phyloP scores from a whole-genome alignment of 345 rosid species.

The Lagerstroemia speciosa region DNA sequence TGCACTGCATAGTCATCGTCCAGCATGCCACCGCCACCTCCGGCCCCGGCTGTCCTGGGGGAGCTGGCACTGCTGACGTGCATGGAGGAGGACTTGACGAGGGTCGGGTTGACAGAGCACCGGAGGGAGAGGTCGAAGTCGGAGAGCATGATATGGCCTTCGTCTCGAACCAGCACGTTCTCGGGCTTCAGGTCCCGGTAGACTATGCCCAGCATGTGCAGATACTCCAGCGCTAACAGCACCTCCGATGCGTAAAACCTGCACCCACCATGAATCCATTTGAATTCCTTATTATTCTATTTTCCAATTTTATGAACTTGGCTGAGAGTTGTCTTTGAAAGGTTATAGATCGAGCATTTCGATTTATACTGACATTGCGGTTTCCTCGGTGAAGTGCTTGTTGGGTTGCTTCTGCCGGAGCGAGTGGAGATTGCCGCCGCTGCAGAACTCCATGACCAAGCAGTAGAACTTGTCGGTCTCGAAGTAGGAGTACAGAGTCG shows the following conservation, averaged over 20 bases:
- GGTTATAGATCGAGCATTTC: background rate
- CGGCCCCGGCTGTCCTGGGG: slow-evolving; percentile 14
- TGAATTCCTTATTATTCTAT: too few species aligned
- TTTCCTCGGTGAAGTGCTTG: slow-evolving; percentile 60
- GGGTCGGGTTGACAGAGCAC: slow-evolving; percentile 76
- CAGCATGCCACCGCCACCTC: slow-evolving; percentile 32
- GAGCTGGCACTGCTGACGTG: slow-evolving; percentile 18
- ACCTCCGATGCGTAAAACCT: slow-evolving; percentile 92
- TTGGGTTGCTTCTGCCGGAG: slow-evolving; percentile 65
- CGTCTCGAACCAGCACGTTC: slow-evolving; percentile 75
- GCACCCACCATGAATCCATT: background rate
- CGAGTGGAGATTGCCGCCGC: slow-evolving; percentile 75
- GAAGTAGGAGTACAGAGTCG: slow-evolving; percentile 56
- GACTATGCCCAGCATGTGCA: slow-evolving; percentile 92
- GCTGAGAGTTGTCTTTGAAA: too few species aligned
- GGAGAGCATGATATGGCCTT: slow-evolving; percentile 89
- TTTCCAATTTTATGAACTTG: too few species aligned
- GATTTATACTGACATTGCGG: slow-evolving; percentile 33
- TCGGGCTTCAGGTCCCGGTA: slow-evolving; percentile 90
- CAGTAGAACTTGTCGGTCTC: slow-evolving; percentile 63
- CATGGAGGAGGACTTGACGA: slow-evolving; percentile 76
- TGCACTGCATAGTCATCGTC: slow-evolving; percentile 54
- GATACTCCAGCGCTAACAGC: slow-evolving; percentile 74
- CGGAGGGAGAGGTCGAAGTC: slow-evolving; percentile 87
- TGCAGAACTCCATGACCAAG: slow-evolving; percentile 72